Percentiles rank a stretch among this genome's conserved stretches.
Conservation (phyloP, 495 filamentous ascomycete genomes). For the Podospora anserina region DNA sequence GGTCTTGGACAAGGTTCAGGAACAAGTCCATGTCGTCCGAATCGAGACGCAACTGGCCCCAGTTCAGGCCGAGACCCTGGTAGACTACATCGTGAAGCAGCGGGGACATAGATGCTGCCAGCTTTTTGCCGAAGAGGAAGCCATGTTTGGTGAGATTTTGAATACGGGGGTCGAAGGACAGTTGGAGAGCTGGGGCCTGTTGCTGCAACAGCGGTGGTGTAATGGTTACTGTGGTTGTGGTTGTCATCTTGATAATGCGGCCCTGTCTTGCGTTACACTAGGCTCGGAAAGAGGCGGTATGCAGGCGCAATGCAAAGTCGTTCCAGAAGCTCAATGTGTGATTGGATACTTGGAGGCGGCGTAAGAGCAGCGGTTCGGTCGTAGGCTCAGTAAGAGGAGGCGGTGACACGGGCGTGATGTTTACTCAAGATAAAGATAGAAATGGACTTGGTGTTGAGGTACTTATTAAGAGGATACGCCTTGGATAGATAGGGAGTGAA, state of each 20-base stretch:
- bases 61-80: conserved; percentile 54
- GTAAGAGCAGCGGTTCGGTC: conserved; percentile 2
- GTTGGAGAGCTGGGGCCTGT: conserved; percentile 2
- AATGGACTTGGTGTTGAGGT: background rate
- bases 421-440: background rate
- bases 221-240: conserved; percentile 8
- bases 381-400: background rate
- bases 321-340: conserved; percentile 3
- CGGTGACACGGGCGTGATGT: background rate
- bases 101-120: conserved; percentile 66
- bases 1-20: conserved; percentile 32
- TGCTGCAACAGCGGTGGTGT: conserved; percentile 1
- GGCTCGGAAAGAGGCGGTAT: background rate
- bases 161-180: conserved; percentile 18
- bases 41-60: conserved; percentile 58
- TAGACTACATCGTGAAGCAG: conserved; percentile 66
- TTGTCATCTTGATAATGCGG: background rate
- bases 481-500: background rate
- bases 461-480: background rate
- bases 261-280: background rate
- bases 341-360: background rate
- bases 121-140: conserved; percentile 55
- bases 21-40: conserved; percentile 48
- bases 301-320: conserved; percentile 3
- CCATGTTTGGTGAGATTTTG: conserved; percentile 45